phyloP scores from a whole-genome alignment of 108 stramenopile genomes.

The Nannochloropsis salina region DNA sequence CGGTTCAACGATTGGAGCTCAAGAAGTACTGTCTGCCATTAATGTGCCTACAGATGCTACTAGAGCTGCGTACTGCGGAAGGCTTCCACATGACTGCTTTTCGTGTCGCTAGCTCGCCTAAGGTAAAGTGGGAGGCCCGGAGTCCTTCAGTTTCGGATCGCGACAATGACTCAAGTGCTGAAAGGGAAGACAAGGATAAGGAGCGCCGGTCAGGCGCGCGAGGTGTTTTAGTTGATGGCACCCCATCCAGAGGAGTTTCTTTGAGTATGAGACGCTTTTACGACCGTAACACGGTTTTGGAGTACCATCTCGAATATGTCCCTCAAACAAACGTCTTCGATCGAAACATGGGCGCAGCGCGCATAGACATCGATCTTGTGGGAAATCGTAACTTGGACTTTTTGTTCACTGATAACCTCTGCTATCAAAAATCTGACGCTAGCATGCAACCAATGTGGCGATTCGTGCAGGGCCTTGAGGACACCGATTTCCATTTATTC shows the following conservation, averaged over 20 bases:
- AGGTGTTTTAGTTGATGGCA: too few species aligned
- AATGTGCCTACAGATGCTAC: not conserved
- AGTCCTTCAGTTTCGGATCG: too few species aligned
- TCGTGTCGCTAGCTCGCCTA: not conserved
- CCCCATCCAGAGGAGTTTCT: too few species aligned
- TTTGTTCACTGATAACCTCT: too few species aligned
- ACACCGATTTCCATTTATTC: not conserved
- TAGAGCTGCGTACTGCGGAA: not conserved
- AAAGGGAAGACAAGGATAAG: too few species aligned
- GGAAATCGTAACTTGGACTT: not conserved
- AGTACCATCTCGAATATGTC: not conserved
- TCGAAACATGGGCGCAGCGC: not conserved
- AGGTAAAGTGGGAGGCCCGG: not conserved
- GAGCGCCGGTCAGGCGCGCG: too few species aligned
- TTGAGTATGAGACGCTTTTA: too few species aligned
- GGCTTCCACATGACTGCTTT: not conserved
- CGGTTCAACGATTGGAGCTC: not conserved
- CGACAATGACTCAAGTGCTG: too few species aligned
- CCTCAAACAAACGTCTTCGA: not conserved
- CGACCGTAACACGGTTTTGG: not conserved
- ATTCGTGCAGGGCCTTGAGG: not conserved
- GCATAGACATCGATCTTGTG: not conserved
- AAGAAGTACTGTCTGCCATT: conserved; percentile 14
- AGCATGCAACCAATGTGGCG: not conserved
- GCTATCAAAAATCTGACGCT: not conserved